phyloP scores from a whole-genome alignment of 768 basidiomycete species.

The Macrolepiota fuliginosa region DNA sequence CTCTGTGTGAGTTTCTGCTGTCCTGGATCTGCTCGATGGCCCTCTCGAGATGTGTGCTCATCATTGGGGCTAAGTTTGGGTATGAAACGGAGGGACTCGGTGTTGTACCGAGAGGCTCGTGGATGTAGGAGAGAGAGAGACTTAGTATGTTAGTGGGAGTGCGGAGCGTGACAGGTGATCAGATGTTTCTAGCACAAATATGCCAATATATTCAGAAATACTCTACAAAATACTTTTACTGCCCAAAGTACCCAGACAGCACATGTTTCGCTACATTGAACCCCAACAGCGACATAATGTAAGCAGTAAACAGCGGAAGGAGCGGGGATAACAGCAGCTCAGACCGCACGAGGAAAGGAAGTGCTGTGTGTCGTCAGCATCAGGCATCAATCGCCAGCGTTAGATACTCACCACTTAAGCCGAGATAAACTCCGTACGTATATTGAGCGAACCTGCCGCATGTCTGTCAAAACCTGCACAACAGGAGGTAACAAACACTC shows the following conservation, averaged over 20 bases:
- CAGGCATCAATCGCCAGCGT: background rate
- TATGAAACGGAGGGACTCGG: conserved; percentile 3
- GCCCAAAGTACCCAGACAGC: conserved; percentile 71
- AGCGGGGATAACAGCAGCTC: conserved; percentile 90
- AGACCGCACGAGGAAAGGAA: conserved; percentile 92
- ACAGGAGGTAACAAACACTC: conserved; percentile 25
- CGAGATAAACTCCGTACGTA: conserved; percentile 87
- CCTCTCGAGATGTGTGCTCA: conserved; percentile 59
- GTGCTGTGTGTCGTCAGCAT: conserved; percentile 43
- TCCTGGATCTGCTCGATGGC: conserved; percentile 66
- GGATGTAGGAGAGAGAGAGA: conserved; percentile 11
- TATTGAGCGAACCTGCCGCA: conserved; percentile 76
- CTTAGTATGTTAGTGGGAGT: conserved; percentile 3
- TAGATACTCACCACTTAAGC: conserved; percentile 63
- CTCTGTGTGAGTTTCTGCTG: conserved; percentile 44
- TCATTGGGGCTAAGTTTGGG: conserved; percentile 22
- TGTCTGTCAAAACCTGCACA: conserved; percentile 3
- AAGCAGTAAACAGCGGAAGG: conserved; percentile 82
- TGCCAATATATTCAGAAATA: conserved; percentile 11
- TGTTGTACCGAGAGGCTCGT: conserved; percentile 12
- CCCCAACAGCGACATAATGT: conserved; percentile 82
- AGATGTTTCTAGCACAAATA: conserved; percentile 6
- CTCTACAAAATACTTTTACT: conserved; percentile 8
- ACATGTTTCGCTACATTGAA: conserved; percentile 88
- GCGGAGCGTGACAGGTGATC: conserved; percentile 11